Evolutionary conservation across 2,329 filamentous ascomycete genomes (phyloP).

Genomic region (Penicillium sp.): DNA sequence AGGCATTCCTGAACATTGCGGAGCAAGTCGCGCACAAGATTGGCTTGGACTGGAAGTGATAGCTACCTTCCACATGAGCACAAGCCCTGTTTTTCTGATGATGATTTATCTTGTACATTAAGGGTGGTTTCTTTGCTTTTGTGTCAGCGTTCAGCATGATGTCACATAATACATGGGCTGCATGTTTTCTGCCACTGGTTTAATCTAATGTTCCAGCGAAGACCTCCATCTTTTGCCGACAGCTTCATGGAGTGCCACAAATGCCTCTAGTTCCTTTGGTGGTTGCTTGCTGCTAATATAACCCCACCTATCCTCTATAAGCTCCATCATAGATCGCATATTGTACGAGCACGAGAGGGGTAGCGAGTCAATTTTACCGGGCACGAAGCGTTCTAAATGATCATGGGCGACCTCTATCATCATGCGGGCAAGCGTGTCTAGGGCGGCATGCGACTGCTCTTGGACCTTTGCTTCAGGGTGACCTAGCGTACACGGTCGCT

Average conservation of each 20-base stretch:
- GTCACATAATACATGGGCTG: not conserved
- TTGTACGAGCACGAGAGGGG: constrained; percentile 2
- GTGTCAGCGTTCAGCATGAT: not conserved
- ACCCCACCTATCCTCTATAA: not conserved
- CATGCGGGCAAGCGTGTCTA: constrained; percentile 5
- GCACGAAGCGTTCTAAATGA: constrained; percentile 2
- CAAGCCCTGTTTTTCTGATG: not conserved
- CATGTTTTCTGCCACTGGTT: not conserved
- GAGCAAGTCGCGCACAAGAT: constrained; percentile 50
- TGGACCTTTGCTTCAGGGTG: not conserved
- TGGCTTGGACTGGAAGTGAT: constrained; percentile 41
- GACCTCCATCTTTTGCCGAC: not conserved
- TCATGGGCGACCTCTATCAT: constrained; percentile 3
- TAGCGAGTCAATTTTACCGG: not conserved
- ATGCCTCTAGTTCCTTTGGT: not conserved
- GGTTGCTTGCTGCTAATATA: not conserved
- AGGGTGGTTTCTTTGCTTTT: not conserved
- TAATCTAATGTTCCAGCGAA: not conserved
- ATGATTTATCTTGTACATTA: not conserved
- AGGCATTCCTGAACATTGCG: constrained; percentile 72
- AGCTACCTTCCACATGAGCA: not conserved
- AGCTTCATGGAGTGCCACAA: not conserved
- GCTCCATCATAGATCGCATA: constrained; percentile 5
- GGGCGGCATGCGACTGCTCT: constrained; percentile 2
- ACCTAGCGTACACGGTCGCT: not conserved